These are phyloP conservation scores for Mortierella sp. DNA, from an alignment of 371 early-diverging fungal genomes.

Conservation along the genomic window DNA sequence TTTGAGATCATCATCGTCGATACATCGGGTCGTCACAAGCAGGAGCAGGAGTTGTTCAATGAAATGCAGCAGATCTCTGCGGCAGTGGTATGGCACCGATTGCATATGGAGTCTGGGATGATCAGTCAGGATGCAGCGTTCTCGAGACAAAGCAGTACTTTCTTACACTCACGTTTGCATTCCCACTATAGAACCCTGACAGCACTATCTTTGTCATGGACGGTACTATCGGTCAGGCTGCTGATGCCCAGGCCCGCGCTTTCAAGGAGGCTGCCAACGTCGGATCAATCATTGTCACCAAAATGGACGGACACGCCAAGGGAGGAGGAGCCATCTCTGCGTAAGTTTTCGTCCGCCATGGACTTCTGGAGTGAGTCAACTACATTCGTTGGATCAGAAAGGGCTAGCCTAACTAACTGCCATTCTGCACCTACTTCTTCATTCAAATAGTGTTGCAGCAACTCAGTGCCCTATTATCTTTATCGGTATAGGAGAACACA, in stretches of 20 bases:
- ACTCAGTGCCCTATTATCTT: constrained; percentile 98
- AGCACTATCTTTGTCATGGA: constrained; percentile 99
- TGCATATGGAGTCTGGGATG: neutral
- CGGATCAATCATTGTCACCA: constrained; percentile 99
- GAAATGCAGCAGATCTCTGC: constrained; percentile 98
- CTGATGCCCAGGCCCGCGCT: constrained; percentile 96
- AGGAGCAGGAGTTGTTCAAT: constrained; percentile 97
- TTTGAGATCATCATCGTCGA: constrained; percentile 99
- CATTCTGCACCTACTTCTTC: neutral
- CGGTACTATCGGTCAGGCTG: constrained; percentile 99
- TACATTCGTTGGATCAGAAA: neutral
- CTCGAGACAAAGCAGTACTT: neutral
- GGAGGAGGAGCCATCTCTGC: constrained; percentile 99
- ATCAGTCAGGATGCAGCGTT: neutral
- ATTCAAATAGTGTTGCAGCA: constrained; percentile 88
- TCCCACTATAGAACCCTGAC: constrained; percentile 78
- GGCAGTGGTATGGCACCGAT: constrained; percentile 73
- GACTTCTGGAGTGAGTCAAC: neutral
- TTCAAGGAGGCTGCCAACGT: constrained; percentile 98
- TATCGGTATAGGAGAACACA: constrained; percentile 99
- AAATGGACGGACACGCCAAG: constrained; percentile 99
- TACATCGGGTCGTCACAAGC: constrained; percentile 99
- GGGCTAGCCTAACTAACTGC: neutral
- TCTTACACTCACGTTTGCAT: neutral
- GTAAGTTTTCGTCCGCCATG: constrained; percentile 52